Evolutionary conservation across 2,329 filamentous ascomycete species (phyloP).

Genomic region (Huntiella abstrusa): DNA sequence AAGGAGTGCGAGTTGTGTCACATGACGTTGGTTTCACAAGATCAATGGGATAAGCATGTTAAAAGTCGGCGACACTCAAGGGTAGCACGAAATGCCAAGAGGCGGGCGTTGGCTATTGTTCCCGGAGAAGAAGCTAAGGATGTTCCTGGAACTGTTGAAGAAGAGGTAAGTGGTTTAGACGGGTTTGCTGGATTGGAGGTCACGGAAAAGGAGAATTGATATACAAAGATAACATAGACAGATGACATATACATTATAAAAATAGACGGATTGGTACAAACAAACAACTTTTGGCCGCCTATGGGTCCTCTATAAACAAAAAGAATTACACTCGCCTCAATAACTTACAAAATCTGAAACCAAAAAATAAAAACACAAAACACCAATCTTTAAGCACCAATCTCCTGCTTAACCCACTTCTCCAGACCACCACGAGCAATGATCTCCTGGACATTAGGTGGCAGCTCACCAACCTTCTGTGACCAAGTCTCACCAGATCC

Average conservation of each 20-base stretch:
- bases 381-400: constrained; percentile 17
- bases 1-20: constrained; percentile 58
- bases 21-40: constrained; percentile 37
- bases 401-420: constrained; percentile 62
- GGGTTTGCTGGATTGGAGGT: no score
- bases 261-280: neutral
- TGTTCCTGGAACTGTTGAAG: neutral
- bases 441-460: constrained; percentile 73
- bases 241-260: neutral
- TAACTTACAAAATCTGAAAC: neutral
- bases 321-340: neutral
- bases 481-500: constrained; percentile 53
- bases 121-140: constrained; percentile 1
- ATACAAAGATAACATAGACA: neutral
- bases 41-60: constrained; percentile 24
- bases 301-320: neutral
- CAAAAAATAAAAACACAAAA: neutral
- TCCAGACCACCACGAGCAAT: constrained; percentile 61
- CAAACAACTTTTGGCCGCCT: constrained; percentile 1
- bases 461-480: constrained; percentile 65
- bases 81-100: constrained; percentile 19
- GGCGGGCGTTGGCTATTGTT: constrained; percentile 20
- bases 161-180: neutral
- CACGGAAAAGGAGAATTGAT: neutral
- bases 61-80: constrained; percentile 20